phyloP scores from a whole-genome alignment of 257 asterid genomes.

The Anisodus tanguticus region DNA sequence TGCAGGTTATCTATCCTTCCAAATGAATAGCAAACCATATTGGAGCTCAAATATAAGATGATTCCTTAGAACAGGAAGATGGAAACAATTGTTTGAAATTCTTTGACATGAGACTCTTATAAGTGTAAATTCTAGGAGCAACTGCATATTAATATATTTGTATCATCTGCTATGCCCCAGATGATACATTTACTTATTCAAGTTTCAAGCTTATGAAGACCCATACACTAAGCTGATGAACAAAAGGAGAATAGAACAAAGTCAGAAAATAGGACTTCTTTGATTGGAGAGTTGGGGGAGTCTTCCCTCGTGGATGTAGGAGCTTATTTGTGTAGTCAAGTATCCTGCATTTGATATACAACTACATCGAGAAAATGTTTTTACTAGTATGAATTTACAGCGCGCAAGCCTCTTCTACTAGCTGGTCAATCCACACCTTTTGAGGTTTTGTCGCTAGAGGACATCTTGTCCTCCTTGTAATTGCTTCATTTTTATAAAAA shows the following conservation, averaged over 20 bases:
- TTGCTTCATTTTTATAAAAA: neutral
- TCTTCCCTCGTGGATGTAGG: neutral
- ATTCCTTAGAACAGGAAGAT: no score
- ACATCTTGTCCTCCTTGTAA: neutral
- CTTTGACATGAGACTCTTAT: no score
- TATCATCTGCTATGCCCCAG: no score
- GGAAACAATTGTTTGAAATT: no score
- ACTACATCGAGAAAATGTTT: neutral
- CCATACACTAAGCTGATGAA: no score
- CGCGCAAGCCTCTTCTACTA: neutral
- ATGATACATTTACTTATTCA: no score
- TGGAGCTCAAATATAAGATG: no score
- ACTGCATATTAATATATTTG: no score
- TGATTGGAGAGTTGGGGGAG: neutral
- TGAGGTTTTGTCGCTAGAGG: neutral
- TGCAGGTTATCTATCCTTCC: neutral
- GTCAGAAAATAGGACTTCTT: no score
- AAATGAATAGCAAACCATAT: neutral
- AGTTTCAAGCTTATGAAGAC: no score
- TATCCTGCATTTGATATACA: slow-evolving; percentile 8
- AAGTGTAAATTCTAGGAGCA: no score
- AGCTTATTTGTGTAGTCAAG: slow-evolving; percentile 4
- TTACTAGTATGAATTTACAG: neutral
- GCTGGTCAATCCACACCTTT: neutral
- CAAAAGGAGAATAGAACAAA: no score